Conservation (phyloP, 2,329 filamentous ascomycete genomes). For the Colletotrichum australisinense region DNA sequence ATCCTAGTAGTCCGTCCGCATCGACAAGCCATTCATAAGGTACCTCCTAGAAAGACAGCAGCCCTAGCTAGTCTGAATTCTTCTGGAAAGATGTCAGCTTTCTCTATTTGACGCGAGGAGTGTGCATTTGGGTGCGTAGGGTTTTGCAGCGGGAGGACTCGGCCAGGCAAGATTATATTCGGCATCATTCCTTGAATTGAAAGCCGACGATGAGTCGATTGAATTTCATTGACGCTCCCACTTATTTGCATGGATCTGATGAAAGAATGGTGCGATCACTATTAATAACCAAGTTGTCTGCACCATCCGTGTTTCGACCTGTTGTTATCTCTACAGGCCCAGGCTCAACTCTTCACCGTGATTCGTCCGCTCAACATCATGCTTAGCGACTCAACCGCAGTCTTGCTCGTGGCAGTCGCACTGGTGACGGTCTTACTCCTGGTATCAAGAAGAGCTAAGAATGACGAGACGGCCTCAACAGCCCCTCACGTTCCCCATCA, state of each 20-base stretch:
- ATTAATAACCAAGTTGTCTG: neutral
- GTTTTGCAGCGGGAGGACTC: no score
- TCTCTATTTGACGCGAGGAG: neutral
- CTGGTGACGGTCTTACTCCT: neutral
- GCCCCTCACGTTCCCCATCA: slow-evolving; percentile 36
- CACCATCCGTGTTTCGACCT: neutral
- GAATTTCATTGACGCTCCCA: no score
- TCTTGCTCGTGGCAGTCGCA: neutral
- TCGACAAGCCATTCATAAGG: neutral
- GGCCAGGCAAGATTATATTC: no score
- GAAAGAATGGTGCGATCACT: neutral
- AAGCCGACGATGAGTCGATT: no score
- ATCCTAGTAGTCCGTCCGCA: slow-evolving; percentile 11
- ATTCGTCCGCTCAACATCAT: neutral
- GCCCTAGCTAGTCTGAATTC: neutral
- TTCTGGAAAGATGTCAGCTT: neutral
- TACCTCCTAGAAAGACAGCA: neutral
- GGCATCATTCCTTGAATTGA: no score
- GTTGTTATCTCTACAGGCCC: neutral
- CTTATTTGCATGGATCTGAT: no score
- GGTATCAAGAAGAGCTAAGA: neutral
- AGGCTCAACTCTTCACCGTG: no score
- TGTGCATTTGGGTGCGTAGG: no score
- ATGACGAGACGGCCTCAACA: neutral
- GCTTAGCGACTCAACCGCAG: neutral